Percentiles rank a stretch among this genome's conserved stretches.
phyloP scores from a whole-genome alignment of 73 alveolate genomes.

The Paraurostyla sp. region DNA sequence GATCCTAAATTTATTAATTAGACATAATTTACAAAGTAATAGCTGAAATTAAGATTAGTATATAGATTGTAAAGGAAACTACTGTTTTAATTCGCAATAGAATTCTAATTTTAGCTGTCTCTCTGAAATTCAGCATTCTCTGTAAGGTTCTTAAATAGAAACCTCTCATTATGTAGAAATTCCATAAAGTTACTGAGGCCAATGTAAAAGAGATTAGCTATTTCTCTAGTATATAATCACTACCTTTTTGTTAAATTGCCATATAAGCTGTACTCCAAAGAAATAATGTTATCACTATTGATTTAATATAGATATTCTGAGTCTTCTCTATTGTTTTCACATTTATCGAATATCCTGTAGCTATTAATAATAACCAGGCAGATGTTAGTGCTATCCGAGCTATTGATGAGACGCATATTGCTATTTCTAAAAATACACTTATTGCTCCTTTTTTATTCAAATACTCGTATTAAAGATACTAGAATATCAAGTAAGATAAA shows the following conservation, averaged over 20 bases:
- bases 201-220: too few species aligned
- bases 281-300: too few species aligned
- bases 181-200: neutral
- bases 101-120: slow-evolving; percentile 3
- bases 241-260: too few species aligned
- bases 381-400: neutral
- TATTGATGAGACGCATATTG: neutral
- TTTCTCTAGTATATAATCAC: too few species aligned
- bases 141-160: neutral
- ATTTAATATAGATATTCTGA: too few species aligned
- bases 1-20: too few species aligned
- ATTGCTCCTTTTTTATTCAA: neutral
- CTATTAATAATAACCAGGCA: neutral
- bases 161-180: neutral
- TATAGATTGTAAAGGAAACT: neutral
- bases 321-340: too few species aligned
- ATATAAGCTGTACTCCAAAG: too few species aligned
- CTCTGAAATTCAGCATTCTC: neutral
- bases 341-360: neutral
- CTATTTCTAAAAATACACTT: neutral
- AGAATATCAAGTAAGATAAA: neutral
- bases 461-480: slow-evolving; percentile 14
- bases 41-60: neutral
- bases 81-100: neutral
- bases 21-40: neutral